Evolutionary conservation across 768 basidiomycete genomes (phyloP), one percentile per base, ranked within the genome.

Genomic region (Calocybe cyanea): DNA sequence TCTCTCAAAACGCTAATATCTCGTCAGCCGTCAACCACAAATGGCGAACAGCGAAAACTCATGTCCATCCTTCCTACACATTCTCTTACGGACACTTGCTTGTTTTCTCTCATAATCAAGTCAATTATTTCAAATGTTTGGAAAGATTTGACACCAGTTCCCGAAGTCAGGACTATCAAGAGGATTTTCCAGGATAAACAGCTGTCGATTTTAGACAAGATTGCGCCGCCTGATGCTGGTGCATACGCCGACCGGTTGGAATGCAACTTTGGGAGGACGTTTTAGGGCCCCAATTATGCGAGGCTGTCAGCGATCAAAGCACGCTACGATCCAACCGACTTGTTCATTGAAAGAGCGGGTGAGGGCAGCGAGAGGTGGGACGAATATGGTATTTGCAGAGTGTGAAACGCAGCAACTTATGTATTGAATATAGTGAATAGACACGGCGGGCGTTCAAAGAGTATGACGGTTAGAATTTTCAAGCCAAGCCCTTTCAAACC

Each of bases 21-120:
- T 53, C 54, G 15, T 62, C 56, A 9, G 65, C 68, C n/a, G 52
- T 70, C 20, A 54, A 57, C 34, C 66, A 65, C 4, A 62, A 57
- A 18, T 70, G 69, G 69, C 51, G 68, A 42, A 59, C 56, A 1
- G 68, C 69, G 0, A 69, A 70, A 52, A 58, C 62, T 23, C 68
- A 67, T 43, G 68, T 68, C 39, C 37, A 63, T n/a, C n/a, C n/a
- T 52, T 13, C 25, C 15, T n/a, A n/a, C 23, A 17, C n/a, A 33
- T 9, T 14, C 38, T 20, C 2, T 34, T 2, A 17, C 28, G 14
- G 7, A 24, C 17, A 0, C n/a, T 13, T 30, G 8, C 2, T n/a
- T n/a, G n/a, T n/a, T n/a, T n/a, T n/a, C 25, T 33, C 36, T 23
- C 23, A 25, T 15, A 10, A 15, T 18, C n/a, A 23, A 60, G 58